A percentile compares a stretch with the other conserved stretches of the same genome.
Evolutionary conservation across 176 grass and related monocot species (phyloP).

Genomic region (Panicum miliaceum): DNA sequence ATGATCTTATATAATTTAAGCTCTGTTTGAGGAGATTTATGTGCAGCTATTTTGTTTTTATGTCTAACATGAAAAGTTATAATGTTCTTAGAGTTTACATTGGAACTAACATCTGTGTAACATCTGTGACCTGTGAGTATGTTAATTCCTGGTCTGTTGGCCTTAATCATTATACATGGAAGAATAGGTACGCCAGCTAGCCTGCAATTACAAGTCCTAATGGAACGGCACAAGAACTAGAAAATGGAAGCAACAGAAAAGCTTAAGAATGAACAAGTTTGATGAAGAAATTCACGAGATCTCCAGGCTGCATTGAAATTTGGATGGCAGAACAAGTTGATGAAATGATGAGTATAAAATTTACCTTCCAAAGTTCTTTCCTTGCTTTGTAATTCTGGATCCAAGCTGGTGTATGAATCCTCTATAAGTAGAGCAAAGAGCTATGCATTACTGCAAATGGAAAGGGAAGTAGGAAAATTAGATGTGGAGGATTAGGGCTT

Average conservation of each 20-base stretch:
- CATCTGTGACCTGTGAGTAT: neutral
- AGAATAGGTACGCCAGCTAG: constrained; percentile 9
- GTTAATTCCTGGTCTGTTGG: neutral
- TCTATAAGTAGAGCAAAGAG: constrained; percentile 54
- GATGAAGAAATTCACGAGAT: neutral
- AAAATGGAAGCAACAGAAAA: constrained; percentile 3
- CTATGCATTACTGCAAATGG: constrained; percentile 25
- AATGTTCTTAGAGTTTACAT: constrained; percentile 28
- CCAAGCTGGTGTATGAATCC: constrained; percentile 39
- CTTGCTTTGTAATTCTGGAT: constrained; percentile 22
- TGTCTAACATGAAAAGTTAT: constrained; percentile 17
- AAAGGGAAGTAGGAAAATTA: constrained; percentile 26
- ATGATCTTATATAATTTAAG: constrained; percentile 7
- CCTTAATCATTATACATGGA: constrained; percentile 11
- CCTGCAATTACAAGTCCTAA: constrained; percentile 17
- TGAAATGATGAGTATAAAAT: constrained; percentile 11
- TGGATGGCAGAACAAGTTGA: neutral
- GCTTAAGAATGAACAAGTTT: constrained; percentile 29
- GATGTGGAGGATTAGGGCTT: constrained; percentile 32
- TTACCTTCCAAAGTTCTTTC: constrained; percentile 41
- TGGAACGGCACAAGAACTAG: neutral
- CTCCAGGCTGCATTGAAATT: constrained; percentile 27
- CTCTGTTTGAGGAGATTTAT: constrained; percentile 9
- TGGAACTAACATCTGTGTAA: neutral
- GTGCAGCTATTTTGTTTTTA: neutral